Evolutionary conservation across 23 red algal species (phyloP).

Genomic region (Gracilaria gracilis): DNA sequence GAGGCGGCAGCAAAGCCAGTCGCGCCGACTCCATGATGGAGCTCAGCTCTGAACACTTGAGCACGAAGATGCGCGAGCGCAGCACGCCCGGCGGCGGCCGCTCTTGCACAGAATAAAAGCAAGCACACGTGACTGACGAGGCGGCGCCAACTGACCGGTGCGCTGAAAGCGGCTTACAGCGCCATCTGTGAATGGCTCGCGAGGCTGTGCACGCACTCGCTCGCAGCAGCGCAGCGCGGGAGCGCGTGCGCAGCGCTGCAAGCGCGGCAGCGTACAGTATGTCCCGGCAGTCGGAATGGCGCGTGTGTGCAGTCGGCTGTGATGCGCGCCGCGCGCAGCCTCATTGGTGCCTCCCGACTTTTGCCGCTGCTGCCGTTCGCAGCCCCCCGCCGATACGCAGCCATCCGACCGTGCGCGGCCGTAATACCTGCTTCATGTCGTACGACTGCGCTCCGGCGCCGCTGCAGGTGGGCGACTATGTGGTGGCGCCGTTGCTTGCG

Average conservation of each 20-base stretch:
- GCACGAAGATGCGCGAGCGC: too few species aligned
- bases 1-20: neutral
- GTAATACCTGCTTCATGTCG: constrained; percentile 7
- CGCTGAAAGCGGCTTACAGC: neutral
- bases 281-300: too few species aligned
- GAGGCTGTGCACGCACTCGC: neutral
- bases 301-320: too few species aligned
- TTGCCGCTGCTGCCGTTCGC: neutral
- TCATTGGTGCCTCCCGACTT: neutral
- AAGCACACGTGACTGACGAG: too few species aligned
- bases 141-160: too few species aligned
- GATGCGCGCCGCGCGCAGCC: too few species aligned
- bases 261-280: too few species aligned
- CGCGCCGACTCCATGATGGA: neutral
- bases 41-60: too few species aligned
- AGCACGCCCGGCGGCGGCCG: too few species aligned
- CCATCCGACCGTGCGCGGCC: too few species aligned
- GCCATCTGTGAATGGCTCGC: neutral
- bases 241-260: too few species aligned
- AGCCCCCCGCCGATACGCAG: neutral
- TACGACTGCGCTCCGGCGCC: neutral
- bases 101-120: too few species aligned
- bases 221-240: neutral
- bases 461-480: constrained; percentile 24
- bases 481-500: constrained; percentile 1